phyloP scores from a whole-genome alignment of 805 yeast genomes.

The Candida ulmi region DNA sequence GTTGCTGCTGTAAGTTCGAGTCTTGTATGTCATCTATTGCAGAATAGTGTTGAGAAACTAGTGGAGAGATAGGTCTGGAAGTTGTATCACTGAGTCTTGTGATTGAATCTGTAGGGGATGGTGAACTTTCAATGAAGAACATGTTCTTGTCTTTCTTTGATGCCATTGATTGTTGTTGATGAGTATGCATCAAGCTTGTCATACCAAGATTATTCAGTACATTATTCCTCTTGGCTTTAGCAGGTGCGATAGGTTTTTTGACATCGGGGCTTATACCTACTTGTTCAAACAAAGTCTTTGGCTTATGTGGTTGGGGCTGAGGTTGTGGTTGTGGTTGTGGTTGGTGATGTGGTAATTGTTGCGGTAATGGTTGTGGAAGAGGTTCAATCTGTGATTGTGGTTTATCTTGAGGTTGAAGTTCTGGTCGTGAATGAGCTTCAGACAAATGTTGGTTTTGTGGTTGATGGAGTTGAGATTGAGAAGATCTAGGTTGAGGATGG shows the following conservation, averaged over 20 bases:
- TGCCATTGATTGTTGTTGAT: conserved; percentile 1
- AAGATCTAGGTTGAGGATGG: background rate
- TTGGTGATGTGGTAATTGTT: background rate
- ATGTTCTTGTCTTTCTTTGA: conserved; percentile 18
- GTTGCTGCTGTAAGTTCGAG: too few relatives aligned
- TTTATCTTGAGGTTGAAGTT: too few relatives aligned
- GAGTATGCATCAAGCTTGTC: conserved; percentile 16
- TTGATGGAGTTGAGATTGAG: too few relatives aligned
- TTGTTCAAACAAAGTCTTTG: conserved; percentile 17
- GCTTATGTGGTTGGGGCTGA: conserved; percentile 1
- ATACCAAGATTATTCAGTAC: conserved; percentile 23
- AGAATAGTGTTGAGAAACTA: conserved; percentile 1
- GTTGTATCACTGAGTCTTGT: background rate
- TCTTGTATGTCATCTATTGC: too few relatives aligned
- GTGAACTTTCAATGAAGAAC: conserved; percentile 27
- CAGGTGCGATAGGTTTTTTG: conserved; percentile 5
- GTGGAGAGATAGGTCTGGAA: conserved; percentile 1
- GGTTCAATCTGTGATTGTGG: too few relatives aligned
- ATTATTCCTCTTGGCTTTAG: conserved; percentile 16
- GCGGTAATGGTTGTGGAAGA: background rate
- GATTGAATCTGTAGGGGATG: conserved; percentile 23
- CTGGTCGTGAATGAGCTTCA: too few relatives aligned
- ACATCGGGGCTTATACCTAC: conserved; percentile 22
- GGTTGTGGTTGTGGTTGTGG: background rate
- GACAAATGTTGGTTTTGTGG: background rate